Evolutionary conservation across 768 basidiomycete genomes (phyloP).

Genomic region (Lactarius pseudohatsudake): DNA sequence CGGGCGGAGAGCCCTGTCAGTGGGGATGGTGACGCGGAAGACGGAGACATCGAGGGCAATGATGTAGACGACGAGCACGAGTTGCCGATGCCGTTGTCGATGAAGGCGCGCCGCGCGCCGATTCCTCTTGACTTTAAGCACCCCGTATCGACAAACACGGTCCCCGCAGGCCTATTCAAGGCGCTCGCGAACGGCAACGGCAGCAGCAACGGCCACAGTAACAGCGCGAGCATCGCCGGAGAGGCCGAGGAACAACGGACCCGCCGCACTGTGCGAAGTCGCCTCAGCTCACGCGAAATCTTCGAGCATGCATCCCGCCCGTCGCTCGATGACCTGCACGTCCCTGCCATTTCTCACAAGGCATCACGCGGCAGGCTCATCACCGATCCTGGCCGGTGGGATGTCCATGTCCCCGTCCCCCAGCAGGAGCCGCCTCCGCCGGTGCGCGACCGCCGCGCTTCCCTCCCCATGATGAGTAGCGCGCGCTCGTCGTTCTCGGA

Average conservation of each 20-base stretch:
- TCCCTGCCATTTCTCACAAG: conserved; percentile 66
- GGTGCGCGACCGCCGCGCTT: conserved; percentile 34
- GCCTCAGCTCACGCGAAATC: conserved; percentile 70
- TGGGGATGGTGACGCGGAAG: conserved; percentile 31
- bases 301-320: conserved; percentile 67
- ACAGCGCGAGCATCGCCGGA: neutral
- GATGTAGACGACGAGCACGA: conserved; percentile 30
- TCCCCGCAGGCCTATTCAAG: conserved; percentile 86
- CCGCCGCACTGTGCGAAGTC: conserved; percentile 69
- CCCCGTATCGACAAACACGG: conserved; percentile 64
- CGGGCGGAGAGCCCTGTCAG: conserved; percentile 2
- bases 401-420: conserved; percentile 32
- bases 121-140: conserved; percentile 79
- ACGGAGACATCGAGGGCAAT: conserved; percentile 19
- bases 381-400: conserved; percentile 54
- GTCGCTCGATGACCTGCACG: conserved; percentile 74
- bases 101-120: conserved; percentile 62
- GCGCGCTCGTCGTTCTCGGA: conserved; percentile 47
- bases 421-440: conserved; percentile 43
- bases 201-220: conserved; percentile 29
- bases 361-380: conserved; percentile 54
- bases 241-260: conserved; percentile 63
- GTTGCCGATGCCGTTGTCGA: conserved; percentile 37
- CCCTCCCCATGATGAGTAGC: conserved; percentile 46
- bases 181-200: conserved; percentile 50